These are phyloP conservation scores for Fusarium sp. DNA, from an alignment of 2,329 filamentous ascomycete species.

Conservation along the genomic window DNA sequence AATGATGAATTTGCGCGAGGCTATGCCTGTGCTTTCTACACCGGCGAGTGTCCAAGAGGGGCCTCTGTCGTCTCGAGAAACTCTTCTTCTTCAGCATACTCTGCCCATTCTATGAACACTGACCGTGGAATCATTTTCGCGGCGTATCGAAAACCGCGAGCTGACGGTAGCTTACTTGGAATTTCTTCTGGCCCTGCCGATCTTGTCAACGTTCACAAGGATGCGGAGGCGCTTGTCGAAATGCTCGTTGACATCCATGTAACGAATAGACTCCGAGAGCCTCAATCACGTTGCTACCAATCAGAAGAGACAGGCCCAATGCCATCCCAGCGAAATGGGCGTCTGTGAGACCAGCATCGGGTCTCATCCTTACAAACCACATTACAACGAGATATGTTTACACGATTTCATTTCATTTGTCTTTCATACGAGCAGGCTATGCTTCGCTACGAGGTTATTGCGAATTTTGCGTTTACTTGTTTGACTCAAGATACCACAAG, in stretches of 20 bases:
- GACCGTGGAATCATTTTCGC: slow-evolving; percentile 66
- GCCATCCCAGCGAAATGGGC: slow-evolving; percentile 41
- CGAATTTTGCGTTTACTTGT: slow-evolving; percentile 22
- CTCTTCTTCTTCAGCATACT: slow-evolving; percentile 40
- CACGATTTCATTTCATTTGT: slow-evolving; percentile 14
- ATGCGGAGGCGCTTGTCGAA: slow-evolving; percentile 63
- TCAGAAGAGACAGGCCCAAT: slow-evolving; percentile 53
- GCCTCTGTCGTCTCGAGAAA: slow-evolving; percentile 39
- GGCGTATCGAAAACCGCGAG: slow-evolving; percentile 60
- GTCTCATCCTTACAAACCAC: background rate
- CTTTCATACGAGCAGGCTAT: background rate
- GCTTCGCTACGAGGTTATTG: slow-evolving; percentile 1
- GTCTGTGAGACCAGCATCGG: background rate
- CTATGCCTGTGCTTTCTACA: slow-evolving; percentile 64
- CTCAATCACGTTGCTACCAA: slow-evolving; percentile 37
- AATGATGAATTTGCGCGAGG: slow-evolving; percentile 59
- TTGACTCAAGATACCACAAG: slow-evolving; percentile 45
- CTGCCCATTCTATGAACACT: slow-evolving; percentile 41
- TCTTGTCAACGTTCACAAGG: slow-evolving; percentile 56
- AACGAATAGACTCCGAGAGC: slow-evolving; percentile 48
- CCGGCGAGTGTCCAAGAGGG: slow-evolving; percentile 48
- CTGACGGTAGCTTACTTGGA: slow-evolving; percentile 48
- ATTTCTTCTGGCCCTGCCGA: slow-evolving; percentile 51
- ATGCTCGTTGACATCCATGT: slow-evolving; percentile 62
- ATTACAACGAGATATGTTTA: slow-evolving; percentile 12